Evolutionary conservation across 768 basidiomycete species (phyloP).

Genomic region (Tremella mesenterica): DNA sequence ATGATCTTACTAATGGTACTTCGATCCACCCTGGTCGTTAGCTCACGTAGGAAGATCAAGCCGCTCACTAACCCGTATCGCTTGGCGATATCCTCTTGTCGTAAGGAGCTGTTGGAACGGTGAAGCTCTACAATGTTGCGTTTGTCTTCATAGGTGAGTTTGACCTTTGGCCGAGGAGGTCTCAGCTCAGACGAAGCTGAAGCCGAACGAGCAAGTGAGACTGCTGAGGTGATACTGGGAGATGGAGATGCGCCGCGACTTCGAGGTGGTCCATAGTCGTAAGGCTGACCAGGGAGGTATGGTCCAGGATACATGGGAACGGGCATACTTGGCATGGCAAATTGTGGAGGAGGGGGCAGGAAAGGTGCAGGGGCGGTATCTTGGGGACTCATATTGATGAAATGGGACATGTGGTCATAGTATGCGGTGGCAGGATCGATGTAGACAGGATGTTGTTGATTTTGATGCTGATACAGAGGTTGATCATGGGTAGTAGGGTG

Average conservation of each 20-base stretch:
- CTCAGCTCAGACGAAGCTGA: conserved; percentile 26
- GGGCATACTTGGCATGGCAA: neutral
- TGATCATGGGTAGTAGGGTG: neutral
- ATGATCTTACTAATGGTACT: conserved; percentile 44
- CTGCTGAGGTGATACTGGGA: conserved; percentile 19
- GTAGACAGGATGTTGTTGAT: conserved; percentile 3
- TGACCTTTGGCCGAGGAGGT: conserved; percentile 34
- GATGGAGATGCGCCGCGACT: conserved; percentile 27
- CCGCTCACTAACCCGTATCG: conserved; percentile 31
- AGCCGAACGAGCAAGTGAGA: conserved; percentile 17
- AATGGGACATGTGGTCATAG: neutral
- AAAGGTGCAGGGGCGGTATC: neutral
- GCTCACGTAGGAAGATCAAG: neutral
- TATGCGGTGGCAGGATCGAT: conserved; percentile 5
- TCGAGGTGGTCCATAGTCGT: conserved; percentile 19
- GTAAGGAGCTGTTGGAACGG: conserved; percentile 30
- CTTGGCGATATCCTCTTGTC: conserved; percentile 43
- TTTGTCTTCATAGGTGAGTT: conserved; percentile 43
- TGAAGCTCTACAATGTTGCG: conserved; percentile 39
- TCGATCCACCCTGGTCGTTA: conserved; percentile 34
- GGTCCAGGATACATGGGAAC: neutral
- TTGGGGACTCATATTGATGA: conserved; percentile 9
- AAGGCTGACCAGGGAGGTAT: neutral
- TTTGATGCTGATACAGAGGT: conserved; percentile 1
- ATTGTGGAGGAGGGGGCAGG: conserved; percentile 6